Base-by-base conservation (phyloP, 2,329 filamentous ascomycete species). In the Monilinia laxa region DNA sequence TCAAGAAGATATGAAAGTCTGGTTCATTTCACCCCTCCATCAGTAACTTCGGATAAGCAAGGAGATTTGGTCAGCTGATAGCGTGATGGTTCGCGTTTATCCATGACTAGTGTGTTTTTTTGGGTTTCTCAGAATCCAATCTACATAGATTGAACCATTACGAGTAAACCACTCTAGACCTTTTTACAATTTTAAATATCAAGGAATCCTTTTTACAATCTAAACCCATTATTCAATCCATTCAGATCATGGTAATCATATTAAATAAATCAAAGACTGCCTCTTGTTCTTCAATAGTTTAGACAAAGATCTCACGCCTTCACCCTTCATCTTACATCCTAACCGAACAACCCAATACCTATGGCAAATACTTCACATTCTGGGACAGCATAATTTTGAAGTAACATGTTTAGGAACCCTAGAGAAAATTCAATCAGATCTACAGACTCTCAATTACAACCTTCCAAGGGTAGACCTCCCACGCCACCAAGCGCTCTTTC, bases 391-490 rank as follows among this genome's bases (percentile, higher is more conserved):
- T 42, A 40, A n/a, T 3, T 45, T 16, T 40, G 35, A 52, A 52
- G 12, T 59, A 40, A 16, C 35, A 85, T 85, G 83, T 85, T 86
- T 70, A 80, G 83, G 66, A 85, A 84, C 59, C 82, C 83, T 57
- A 79, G 83, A 75, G 80, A 84, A 67, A 81, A 81, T 68, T 73
- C 72, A 42, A 67, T 73, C 52, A 73, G 76, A 40, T 69, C 76
- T n/a, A 73, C 75, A 35, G 72, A 75, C 56, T 74, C 74, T 23
- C 75, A 75, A 69, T 55, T 79, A 35, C 72, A 77, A 54, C 81
- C 81, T 7, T 83, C 82, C 0, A 80, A 78, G 66, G 83, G 84
- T 55, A 80, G 83, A 67, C 76, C 82, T 40, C 83, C 84, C 53
- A 85, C 83, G 74, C 83, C 84, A 77, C 80, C 81, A 66, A 65